These are phyloP conservation scores for Drosera capensis DNA, from an alignment of 148 eudicot species.

Conservation along the genomic window DNA sequence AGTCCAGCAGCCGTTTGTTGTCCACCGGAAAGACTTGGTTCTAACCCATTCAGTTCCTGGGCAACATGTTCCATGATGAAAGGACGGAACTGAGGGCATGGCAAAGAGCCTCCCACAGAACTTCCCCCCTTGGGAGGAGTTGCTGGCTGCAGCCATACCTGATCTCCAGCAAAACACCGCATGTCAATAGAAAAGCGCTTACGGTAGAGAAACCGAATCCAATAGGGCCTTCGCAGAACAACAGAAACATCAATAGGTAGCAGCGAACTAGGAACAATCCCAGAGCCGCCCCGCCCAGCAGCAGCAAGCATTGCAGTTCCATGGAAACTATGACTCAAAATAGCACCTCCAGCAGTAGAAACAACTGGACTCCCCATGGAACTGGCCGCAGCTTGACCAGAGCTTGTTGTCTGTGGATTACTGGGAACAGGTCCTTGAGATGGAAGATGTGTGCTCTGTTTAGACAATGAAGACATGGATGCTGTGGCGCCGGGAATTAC, in stretches of 20 bases:
- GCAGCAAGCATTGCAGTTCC: slow-evolving; percentile 48
- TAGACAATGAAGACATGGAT: slow-evolving; percentile 30
- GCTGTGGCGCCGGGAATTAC: slow-evolving; percentile 53
- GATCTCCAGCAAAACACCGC: slow-evolving; percentile 99
- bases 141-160: slow-evolving; percentile 99
- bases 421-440: slow-evolving; percentile 39
- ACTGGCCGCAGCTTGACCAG: slow-evolving; percentile 26
- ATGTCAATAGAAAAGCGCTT: slow-evolving; percentile 95
- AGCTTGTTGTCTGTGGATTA: slow-evolving; percentile 23
- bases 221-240: slow-evolving; percentile 92
- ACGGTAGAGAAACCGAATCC: slow-evolving; percentile 90
- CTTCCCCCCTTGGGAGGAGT: slow-evolving; percentile 97
- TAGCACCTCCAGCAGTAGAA: slow-evolving; percentile 27
- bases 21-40: slow-evolving; percentile 58
- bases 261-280: slow-evolving; percentile 92
- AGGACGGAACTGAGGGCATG: slow-evolving; percentile 97
- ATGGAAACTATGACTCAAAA: slow-evolving; percentile 44
- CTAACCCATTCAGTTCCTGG: slow-evolving; percentile 91
- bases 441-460: slow-evolving; percentile 41
- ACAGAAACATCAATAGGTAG: slow-evolving; percentile 97
- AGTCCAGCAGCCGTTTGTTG: slow-evolving; percentile 46
- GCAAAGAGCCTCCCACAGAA: slow-evolving; percentile 84
- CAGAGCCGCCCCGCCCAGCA: slow-evolving; percentile 85
- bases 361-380: slow-evolving; percentile 38
- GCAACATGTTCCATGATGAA: slow-evolving; percentile 99